Evolutionary conservation across 345 rosid species (phyloP).

Genomic region (Salix koriyanagi): DNA sequence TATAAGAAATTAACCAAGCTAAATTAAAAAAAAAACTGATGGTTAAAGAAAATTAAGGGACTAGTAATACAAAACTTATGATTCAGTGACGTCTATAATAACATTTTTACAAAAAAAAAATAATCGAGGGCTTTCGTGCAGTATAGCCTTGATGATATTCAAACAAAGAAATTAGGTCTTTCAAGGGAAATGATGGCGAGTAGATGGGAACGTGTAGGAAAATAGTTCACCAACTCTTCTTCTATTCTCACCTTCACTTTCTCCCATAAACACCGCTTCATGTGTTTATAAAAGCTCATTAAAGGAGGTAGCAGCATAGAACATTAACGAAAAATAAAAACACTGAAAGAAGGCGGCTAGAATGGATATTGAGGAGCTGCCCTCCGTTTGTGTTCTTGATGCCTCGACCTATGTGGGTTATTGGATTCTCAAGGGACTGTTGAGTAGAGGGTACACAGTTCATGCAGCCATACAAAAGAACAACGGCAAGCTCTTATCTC

Average conservation of each 20-base stretch:
- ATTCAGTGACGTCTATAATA: no score
- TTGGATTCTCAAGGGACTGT: conserved; percentile 74
- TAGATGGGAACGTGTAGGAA: conserved; percentile 58
- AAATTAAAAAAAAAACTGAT: no score
- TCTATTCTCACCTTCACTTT: conserved; percentile 21
- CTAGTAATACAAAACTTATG: no score
- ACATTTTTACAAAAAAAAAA: no score
- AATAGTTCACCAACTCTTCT: conserved; percentile 65
- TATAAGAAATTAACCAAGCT: no score
- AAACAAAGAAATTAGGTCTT: neutral
- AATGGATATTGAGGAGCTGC: conserved; percentile 35
- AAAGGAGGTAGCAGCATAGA: neutral
- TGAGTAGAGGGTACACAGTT: conserved; percentile 69
- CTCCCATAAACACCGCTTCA: conserved; percentile 2
- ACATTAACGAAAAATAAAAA: neutral
- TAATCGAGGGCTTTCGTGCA: no score
- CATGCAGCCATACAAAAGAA: conserved; percentile 65
- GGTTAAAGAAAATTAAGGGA: no score
- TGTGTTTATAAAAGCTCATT: conserved; percentile 19
- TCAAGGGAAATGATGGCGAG: conserved; percentile 21
- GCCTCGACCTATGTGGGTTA: conserved; percentile 84
- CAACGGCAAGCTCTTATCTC: conserved; percentile 32
- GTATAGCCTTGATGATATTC: neutral
- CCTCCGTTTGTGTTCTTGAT: conserved; percentile 72
- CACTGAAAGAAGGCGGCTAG: neutral